These are phyloP conservation scores for Penicillium ochrochloron DNA, from an alignment of 495 filamentous ascomycete species.

Conservation along the genomic window DNA sequence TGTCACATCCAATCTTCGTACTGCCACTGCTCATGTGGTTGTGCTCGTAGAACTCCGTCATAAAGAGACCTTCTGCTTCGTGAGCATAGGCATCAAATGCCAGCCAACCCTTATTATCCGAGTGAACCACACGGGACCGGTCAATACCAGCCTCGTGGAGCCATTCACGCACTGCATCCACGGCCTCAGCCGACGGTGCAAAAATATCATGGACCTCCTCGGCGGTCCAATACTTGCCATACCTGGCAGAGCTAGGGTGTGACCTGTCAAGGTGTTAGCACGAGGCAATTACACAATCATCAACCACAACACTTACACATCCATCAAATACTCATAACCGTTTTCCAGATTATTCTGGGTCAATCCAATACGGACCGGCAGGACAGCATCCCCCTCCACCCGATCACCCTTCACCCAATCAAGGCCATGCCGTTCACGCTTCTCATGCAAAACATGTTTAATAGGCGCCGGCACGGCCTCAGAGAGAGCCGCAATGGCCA, in stretches of 20 bases:
- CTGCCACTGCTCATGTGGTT: conserved; percentile 49
- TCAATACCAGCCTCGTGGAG: conserved; percentile 55
- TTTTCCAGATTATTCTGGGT: conserved; percentile 37
- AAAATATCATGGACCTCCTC: conserved; percentile 61
- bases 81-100: conserved; percentile 58
- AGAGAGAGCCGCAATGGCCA: conserved; percentile 35
- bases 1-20: conserved; percentile 54
- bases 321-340: conserved; percentile 36
- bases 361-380: conserved; percentile 39
- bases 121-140: conserved; percentile 49
- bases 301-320: conserved; percentile 23
- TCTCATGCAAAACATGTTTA: conserved; percentile 49
- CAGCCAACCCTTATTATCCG: conserved; percentile 59
- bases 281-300: conserved; percentile 24
- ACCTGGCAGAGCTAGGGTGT: conserved; percentile 60
- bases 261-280: conserved; percentile 55
- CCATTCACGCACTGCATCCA: conserved; percentile 50
- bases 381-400: conserved; percentile 31
- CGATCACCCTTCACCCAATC: conserved; percentile 43
- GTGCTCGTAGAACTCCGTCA: conserved; percentile 63
- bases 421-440: conserved; percentile 29
- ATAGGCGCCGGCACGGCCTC: conserved; percentile 38
- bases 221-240: conserved; percentile 65
- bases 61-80: conserved; percentile 61
- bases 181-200: conserved; percentile 53